Conservation (phyloP, 768 basidiomycete genomes). For the Lactarius indigo region DNA sequence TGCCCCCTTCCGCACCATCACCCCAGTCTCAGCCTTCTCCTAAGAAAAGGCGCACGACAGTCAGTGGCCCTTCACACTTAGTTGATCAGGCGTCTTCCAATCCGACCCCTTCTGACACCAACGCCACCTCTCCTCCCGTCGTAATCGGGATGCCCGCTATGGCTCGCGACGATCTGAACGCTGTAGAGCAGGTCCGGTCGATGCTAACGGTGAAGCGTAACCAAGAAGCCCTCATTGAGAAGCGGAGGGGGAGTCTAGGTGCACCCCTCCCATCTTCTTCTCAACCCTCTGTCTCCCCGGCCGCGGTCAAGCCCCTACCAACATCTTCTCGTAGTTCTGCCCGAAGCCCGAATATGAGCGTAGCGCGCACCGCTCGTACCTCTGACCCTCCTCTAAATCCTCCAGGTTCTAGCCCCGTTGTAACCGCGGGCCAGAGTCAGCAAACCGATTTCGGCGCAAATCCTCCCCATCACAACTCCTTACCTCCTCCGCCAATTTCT, state of each 20-base stretch:
- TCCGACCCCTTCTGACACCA: constrained; percentile 33
- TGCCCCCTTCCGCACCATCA: constrained; percentile 20
- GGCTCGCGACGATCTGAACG: constrained; percentile 53
- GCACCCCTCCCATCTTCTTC: constrained; percentile 30
- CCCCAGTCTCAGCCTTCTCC: constrained; percentile 27
- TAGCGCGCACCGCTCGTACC: constrained; percentile 28
- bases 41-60: constrained; percentile 70
- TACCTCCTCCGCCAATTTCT: constrained; percentile 70
- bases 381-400: constrained; percentile 31
- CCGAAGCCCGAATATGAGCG: constrained; percentile 26
- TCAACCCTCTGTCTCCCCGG: constrained; percentile 24
- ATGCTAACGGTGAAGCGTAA: constrained; percentile 64
- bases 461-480: constrained; percentile 38
- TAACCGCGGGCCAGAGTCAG: constrained; percentile 31
- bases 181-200: constrained; percentile 60
- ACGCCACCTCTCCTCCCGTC: constrained; percentile 63
- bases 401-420: constrained; percentile 24
- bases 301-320: constrained; percentile 30
- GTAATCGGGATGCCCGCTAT: constrained; percentile 56
- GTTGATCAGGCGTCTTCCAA: constrained; percentile 50
- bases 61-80: constrained; percentile 55
- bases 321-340: constrained; percentile 33
- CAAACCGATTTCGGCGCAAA: constrained; percentile 20
- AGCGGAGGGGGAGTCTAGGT: constrained; percentile 59
- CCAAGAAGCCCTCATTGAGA: constrained; percentile 68